Conservation (phyloP, 305 asterid species). For the Plantago lanceolata region DNA sequence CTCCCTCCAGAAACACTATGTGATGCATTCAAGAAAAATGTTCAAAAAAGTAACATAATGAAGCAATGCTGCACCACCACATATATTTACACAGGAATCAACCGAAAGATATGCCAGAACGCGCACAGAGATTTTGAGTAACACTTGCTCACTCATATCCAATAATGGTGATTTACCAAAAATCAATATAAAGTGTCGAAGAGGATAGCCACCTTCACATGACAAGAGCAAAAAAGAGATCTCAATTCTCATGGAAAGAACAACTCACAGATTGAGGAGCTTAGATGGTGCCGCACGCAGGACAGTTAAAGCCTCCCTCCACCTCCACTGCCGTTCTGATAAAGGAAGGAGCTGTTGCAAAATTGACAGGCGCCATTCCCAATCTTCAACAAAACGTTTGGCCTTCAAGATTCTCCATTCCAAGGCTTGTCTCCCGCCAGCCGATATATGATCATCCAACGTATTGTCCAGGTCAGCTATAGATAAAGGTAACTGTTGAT, state of each 20-base stretch:
- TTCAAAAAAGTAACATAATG: constrained; percentile 19
- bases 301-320: constrained; percentile 92
- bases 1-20: too few species aligned
- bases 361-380: constrained; percentile 99
- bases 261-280: constrained; percentile 85
- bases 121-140: not conserved
- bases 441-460: constrained; percentile 41
- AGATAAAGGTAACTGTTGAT: constrained; percentile 67
- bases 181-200: constrained; percentile 4
- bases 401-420: constrained; percentile 87
- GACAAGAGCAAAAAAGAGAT: constrained; percentile 18
- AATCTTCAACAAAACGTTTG: constrained; percentile 74
- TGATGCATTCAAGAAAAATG: not conserved
- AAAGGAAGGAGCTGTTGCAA: constrained; percentile 87
- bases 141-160: constrained; percentile 10
- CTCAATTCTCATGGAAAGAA: constrained; percentile 21
- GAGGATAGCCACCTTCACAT: constrained; percentile 13
- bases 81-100: not conserved
- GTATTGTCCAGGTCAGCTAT: constrained; percentile 58
- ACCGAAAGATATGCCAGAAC: not conserved
- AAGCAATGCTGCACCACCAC: constrained; percentile 6
- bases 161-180: constrained; percentile 2
- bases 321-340: constrained; percentile 91
- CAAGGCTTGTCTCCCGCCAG: constrained; percentile 79
- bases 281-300: constrained; percentile 98